Evolutionary conservation across 768 basidiomycete genomes (phyloP), one percentile per base, ranked within the genome.

Genomic region (Rickenella mellea): DNA sequence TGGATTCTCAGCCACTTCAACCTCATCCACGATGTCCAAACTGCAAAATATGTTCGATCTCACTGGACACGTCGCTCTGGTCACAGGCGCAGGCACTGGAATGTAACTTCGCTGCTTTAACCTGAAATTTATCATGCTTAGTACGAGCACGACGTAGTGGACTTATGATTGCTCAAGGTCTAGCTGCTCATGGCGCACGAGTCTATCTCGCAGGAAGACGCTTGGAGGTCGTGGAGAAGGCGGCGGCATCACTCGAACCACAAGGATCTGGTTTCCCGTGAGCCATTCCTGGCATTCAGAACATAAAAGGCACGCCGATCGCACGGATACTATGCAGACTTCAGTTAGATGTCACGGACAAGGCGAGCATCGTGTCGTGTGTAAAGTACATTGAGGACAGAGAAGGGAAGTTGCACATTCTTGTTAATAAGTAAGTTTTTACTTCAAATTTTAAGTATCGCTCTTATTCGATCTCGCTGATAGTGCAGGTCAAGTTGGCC

Each of bases 121-220:
- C 36, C 10, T 31, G 12, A 21, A 14, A n/a, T 24, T 22, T 26
- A 24, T 25, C 43, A 17, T 26, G 8, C 25, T 8, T 20, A 17
- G 33, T 21, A 10, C 20, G 22, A 22, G 24, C n/a, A n/a, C 15
- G 6, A 36, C 19, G 8, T n/a, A 50, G 48, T 39, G 74, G 74
- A 25, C 57, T 79, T 44, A 78, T 80, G 74, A 86, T 86, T 43
- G 65, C 83, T 7, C 67, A 70, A 41, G 85, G 83, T 4, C 69
- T 89, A 10, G 86, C 85, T 12, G 70, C 78, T 22, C 82, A 79
- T 51, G 84, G 86, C 1, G 84, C 86, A 11, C 82, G 76, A 49
- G 85, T 87, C 12, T 90, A 89, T 53, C 83, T 89, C 51, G 80
- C 77, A 2, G 81, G 83, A 14, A 67, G 86, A 28, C 71, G 87